A percentile compares a stretch with the other conserved stretches of the same genome.
These are phyloP conservation scores for Podospora appendiculata DNA, from an alignment of 495 filamentous ascomycete genomes.

Conservation along the genomic window DNA sequence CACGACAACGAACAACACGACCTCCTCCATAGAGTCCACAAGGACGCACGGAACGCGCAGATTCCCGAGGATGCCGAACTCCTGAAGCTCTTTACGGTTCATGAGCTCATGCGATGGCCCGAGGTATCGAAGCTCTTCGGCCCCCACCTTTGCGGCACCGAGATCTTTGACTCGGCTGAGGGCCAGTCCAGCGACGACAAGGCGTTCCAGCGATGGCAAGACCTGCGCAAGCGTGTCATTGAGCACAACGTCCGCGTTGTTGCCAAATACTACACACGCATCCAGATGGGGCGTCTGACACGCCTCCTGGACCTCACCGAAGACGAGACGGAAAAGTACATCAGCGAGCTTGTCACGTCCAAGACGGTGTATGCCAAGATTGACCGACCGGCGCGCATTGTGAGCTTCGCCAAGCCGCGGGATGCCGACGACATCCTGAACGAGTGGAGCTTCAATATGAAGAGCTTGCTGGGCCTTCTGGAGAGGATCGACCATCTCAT, in stretches of 20 bases:
- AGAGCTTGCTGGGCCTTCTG: constrained; percentile 82
- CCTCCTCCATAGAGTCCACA: constrained; percentile 84
- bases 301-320: constrained; percentile 84
- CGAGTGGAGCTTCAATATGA: constrained; percentile 99
- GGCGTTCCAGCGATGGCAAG: constrained; percentile 77
- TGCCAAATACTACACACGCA: constrained; percentile 97
- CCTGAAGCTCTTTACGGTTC: constrained; percentile 87
- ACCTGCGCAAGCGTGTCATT: constrained; percentile 94
- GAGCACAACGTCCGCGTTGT: constrained; percentile 98
- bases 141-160: constrained; percentile 78
- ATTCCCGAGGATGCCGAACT: constrained; percentile 70
- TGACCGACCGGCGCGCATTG: constrained; percentile 83
- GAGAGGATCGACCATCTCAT: constrained; percentile 97
- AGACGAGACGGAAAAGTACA: constrained; percentile 96
- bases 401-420: constrained; percentile 87
- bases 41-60: constrained; percentile 57
- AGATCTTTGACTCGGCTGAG: constrained; percentile 68
- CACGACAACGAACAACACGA: constrained; percentile 99
- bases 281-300: constrained; percentile 81
- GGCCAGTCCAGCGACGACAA: constrained; percentile 62
- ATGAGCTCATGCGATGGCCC: constrained; percentile 97
- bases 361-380: constrained; percentile 99
- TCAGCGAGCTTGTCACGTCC: constrained; percentile 86
- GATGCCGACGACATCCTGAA: constrained; percentile 97
- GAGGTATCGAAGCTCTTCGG: constrained; percentile 81